Base-by-base conservation (phyloP, 2,329 filamentous ascomycete genomes). In the Lachnum nothofagi region DNA sequence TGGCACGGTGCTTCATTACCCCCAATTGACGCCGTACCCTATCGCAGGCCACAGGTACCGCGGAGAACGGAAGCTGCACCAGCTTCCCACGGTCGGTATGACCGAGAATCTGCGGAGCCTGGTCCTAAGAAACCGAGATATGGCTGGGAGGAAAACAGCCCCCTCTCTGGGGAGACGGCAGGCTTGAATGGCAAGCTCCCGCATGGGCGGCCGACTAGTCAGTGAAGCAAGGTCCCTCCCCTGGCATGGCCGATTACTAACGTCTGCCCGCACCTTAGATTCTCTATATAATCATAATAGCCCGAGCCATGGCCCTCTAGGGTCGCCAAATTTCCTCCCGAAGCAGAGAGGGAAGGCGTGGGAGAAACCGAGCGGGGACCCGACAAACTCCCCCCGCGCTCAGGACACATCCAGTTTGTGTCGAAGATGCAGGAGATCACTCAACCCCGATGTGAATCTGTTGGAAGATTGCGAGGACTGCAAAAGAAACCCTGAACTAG, bases 1-100 rank as follows among this genome's bases (percentile, higher is more conserved):
- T 59, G 60, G 57, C 48, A 53, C 51, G 48, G 51, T 33, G 38
- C 51, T 23, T 48, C 42, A 42, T 45, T 65, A 27, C 60, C 60
- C 49, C 57, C 60, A 46, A 59, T 63, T 44, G 57, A 60, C 42
- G 33, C 53, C 39, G 50, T 42, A 33, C 46, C 52, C 20, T 52
- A 52, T 39, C 49, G 42, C 22, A 55, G 48, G 38, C 47, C 47
- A 33, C 53, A 46, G 24, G 22, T 54, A 42, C 43, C 49, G 6
- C 48, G 25, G 5, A 31, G 41, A 8, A 24, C 38, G 34, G 57
- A 55, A 33, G n/a, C 42, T 19, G 38, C 44, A 25, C 40, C 47
- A 19, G 53, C 16, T 31, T 37, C 27, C 31, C 47, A 47, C 17
- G 54, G 41, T 48, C 41, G 19, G 23, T 52, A 58, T 45, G 40